phyloP scores from a whole-genome alignment of 352 stramenopile species.

The Phytophthora quininea region DNA sequence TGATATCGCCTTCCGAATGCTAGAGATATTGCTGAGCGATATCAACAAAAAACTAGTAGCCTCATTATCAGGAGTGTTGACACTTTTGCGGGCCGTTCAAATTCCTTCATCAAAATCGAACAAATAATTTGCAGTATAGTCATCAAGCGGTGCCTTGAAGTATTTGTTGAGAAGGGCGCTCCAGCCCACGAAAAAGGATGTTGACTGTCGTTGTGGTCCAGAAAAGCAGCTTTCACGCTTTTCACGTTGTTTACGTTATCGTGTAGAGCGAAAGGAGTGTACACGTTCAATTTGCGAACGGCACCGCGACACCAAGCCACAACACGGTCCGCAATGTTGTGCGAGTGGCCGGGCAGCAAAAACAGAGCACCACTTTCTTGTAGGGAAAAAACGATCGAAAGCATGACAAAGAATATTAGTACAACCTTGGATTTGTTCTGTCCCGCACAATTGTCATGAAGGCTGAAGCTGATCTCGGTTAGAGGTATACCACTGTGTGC shows the following conservation, averaged over 20 bases:
- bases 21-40: neutral
- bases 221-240: neutral
- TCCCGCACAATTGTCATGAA: constrained; percentile 12
- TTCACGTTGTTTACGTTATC: neutral
- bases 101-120: neutral
- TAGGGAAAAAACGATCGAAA: constrained; percentile 10
- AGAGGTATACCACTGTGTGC: neutral
- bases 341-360: constrained; percentile 7
- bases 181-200: neutral
- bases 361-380: constrained; percentile 8
- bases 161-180: neutral
- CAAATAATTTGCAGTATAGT: neutral
- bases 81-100: neutral
- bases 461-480: constrained; percentile 6
- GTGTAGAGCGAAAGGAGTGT: neutral
- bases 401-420: constrained; percentile 15
- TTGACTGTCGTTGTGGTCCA: neutral
- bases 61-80: neutral
- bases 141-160: neutral
- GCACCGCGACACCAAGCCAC: constrained; percentile 11
- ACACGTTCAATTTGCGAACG: constrained; percentile 1
- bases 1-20: neutral
- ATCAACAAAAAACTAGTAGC: neutral
- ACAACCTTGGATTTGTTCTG: constrained; percentile 23
- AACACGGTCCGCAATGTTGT: constrained; percentile 21